A percentile compares a stretch with the other conserved stretches of the same genome.
Evolutionary conservation across 352 stramenopile genomes (phyloP).

Genomic region (Phytophthora ramorum): DNA sequence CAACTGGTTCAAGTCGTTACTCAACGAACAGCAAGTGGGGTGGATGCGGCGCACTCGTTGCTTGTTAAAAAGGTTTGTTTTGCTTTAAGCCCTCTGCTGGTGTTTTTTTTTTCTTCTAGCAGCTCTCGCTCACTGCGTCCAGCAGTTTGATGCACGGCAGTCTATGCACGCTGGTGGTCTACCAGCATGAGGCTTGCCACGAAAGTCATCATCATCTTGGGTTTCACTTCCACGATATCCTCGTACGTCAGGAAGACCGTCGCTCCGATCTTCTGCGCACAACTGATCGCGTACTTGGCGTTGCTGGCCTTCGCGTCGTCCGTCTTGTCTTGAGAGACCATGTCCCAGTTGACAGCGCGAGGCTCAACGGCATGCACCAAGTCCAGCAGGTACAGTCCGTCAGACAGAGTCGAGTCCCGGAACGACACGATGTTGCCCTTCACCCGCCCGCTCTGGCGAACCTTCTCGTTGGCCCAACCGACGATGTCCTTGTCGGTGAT

Average conservation of each 20-base stretch:
- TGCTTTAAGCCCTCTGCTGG: slow-evolving; percentile 1
- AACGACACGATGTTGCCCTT: slow-evolving; percentile 87
- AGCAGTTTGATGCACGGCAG: neutral
- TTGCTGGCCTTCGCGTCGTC: slow-evolving; percentile 92
- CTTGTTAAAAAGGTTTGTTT: slow-evolving; percentile 15
- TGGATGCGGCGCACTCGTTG: neutral
- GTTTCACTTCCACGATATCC: slow-evolving; percentile 94
- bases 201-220: slow-evolving; percentile 94
- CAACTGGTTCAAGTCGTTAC: neutral
- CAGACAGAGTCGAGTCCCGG: slow-evolving; percentile 78
- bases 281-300: slow-evolving; percentile 93
- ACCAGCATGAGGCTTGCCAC: slow-evolving; percentile 88
- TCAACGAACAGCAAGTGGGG: neutral
- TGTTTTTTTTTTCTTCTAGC: slow-evolving; percentile 13
- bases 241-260: slow-evolving; percentile 94
- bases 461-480: slow-evolving; percentile 86
- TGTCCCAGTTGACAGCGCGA: slow-evolving; percentile 92
- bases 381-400: slow-evolving; percentile 88
- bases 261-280: slow-evolving; percentile 93
- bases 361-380: slow-evolving; percentile 88
- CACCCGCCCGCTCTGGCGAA: slow-evolving; percentile 71
- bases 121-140: slow-evolving; percentile 24
- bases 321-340: slow-evolving; percentile 62
- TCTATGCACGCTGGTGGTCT: slow-evolving; percentile 59
- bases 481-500: slow-evolving; percentile 89